Evolutionary conservation across 2,329 filamentous ascomycete species (phyloP).

Genomic region (Colletotrichum tofieldiae): DNA sequence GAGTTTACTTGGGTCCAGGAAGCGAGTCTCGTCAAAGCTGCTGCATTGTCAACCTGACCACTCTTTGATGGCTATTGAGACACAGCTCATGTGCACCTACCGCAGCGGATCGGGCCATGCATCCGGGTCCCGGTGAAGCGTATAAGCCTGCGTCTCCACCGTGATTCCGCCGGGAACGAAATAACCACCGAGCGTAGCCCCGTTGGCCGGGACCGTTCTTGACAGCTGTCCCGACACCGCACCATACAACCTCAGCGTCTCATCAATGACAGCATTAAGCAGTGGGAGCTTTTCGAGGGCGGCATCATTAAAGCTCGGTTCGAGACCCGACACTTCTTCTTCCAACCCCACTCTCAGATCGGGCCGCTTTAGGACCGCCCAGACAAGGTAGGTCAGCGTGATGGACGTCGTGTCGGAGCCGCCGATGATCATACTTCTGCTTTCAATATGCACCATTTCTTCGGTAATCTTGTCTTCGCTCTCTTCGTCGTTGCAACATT

Average conservation of each 20-base stretch:
- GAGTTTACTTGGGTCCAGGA: constrained; percentile 15
- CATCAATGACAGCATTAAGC: constrained; percentile 60
- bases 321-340: constrained; percentile 50
- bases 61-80: background rate
- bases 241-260: constrained; percentile 61
- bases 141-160: constrained; percentile 62
- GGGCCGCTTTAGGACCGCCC: constrained; percentile 54
- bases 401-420: constrained; percentile 68
- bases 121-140: constrained; percentile 59
- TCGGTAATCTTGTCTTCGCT: constrained; percentile 11
- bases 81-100: background rate
- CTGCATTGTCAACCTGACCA: background rate
- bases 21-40: constrained; percentile 37
- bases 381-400: constrained; percentile 65
- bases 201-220: constrained; percentile 57
- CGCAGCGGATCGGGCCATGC: constrained; percentile 59
- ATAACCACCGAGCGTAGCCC: constrained; percentile 56
- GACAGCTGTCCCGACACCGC: constrained; percentile 58
- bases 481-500: background rate
- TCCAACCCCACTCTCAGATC: constrained; percentile 52
- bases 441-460: constrained; percentile 57
- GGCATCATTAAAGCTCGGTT: constrained; percentile 49
- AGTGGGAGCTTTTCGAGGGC: constrained; percentile 56
- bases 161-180: constrained; percentile 57
- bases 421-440: constrained; percentile 63